These are phyloP conservation scores for Oidiodendron maius DNA, from an alignment of 495 filamentous ascomycete genomes.

Conservation along the genomic window DNA sequence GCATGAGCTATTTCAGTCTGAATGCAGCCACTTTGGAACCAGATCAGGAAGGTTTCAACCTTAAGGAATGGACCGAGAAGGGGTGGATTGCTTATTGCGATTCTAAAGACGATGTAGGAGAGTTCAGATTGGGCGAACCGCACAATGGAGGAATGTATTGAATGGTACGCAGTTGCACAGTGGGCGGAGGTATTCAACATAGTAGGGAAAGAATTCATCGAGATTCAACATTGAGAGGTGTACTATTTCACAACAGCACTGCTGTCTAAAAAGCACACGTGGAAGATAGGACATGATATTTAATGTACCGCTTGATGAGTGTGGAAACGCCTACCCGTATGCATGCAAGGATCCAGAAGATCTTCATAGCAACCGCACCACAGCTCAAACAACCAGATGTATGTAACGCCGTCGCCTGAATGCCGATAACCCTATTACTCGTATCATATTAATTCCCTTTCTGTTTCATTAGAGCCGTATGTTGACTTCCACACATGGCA, in stretches of 20 bases:
- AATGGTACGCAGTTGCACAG: too few species aligned
- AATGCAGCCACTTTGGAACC: conserved; percentile 23
- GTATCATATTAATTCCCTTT: not conserved
- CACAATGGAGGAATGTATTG: conserved; percentile 7
- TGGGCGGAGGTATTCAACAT: too few species aligned
- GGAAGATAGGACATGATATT: too few species aligned
- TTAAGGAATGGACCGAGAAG: conserved; percentile 20
- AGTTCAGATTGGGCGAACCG: conserved; percentile 3
- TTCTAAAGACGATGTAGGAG: not conserved
- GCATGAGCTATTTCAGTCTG: conserved; percentile 18
- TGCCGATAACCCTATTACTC: not conserved
- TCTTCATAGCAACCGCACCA: too few species aligned
- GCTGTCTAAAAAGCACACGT: too few species aligned
- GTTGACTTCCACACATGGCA: conserved; percentile 79
- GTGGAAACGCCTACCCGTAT: too few species aligned
- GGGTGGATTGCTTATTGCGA: conserved; percentile 23
- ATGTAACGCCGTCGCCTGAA: conserved; percentile 3
- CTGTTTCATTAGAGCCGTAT: conserved; percentile 40
- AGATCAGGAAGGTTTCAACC: conserved; percentile 20
- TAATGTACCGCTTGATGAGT: too few species aligned
- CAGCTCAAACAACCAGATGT: not conserved
- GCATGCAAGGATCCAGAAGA: too few species aligned
- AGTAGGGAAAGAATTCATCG: too few species aligned
- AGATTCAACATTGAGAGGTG: too few species aligned
- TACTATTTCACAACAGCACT: too few species aligned